Base-by-base conservation (phyloP, 1,139 yeast genomes). In the Hanseniaspora sp. region DNA sequence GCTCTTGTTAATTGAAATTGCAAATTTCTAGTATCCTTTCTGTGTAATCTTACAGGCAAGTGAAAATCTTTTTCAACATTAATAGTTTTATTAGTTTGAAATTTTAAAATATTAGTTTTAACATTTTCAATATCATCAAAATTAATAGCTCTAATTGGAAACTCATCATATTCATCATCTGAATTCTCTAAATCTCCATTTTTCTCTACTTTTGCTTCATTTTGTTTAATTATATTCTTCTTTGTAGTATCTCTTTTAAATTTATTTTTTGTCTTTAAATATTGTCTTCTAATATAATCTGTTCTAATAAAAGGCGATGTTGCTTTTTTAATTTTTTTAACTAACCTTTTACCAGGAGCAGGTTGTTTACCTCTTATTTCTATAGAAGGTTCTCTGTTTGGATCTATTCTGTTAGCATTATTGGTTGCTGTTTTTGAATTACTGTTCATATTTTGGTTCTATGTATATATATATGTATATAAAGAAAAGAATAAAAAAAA, bases 1-100 rank as follows among this genome's bases (percentile, higher is more conserved):
- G 77, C 67, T 71, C 77, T 62, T 72, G 90, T 83, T 61, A 86
- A 71, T 68, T 86, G 95, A 64, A 85, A 86, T 65, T 86, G 96
- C 66, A 90, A 73, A 64, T 86, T 86, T 61, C 88, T 77, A 1
- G 97, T 96, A 67, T 90, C 97, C 65, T 90, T 88, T 61, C 97
- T 76, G 67, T 88, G 96, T 63, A 90, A 72, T 60, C 96, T 73
- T 17, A 90, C 83, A 0, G 98, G 98, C 57, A 78, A 77, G 53
- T 80, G 81, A 67, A 90, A 90, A 59, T 82, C 82, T 39, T 74
- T 72, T 34, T 73, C 71, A 6, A 94, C 92, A 59, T 86, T 86
- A 37, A 92, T 83, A 48, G 77, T 75, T 61, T 79, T 77, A 59
- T 81, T 80, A 40, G 86, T 75, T 63, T 84, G 95, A 64, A 92